Base-by-base conservation (phyloP, 345 rosid genomes). In the Arabidopsis suecica region DNA sequence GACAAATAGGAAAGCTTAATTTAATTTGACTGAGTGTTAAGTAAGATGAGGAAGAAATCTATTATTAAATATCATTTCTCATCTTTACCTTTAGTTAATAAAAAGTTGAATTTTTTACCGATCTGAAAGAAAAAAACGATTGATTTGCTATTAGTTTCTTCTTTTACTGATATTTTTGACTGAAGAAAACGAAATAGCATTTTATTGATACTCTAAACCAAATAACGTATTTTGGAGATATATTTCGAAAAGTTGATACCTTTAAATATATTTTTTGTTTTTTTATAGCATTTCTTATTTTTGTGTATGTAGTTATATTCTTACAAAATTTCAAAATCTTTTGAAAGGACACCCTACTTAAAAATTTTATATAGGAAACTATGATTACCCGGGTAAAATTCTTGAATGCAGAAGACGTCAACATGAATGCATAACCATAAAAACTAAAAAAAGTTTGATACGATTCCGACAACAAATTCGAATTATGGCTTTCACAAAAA, bases 331-430 rank as follows among this genome's bases (percentile, higher is more conserved):
- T 23, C 1, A 51, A 70, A 20, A 2, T 47, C 1, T 23, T 56
- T 56, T 57, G 61, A 66, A 66, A 74, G 38, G 65, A 54, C 74
- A 68, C 6, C 48, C n/a, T 28, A 69, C 58, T 41, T 69, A 22
- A 49, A 4, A 22, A 16, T 16, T 16, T 3, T 22, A 6, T 50
- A 13, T 50, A 30, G 30, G 54, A 51, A 32, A 51, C 11, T 61
- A 69, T 76, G 80, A 69, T 76, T 69, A 63, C 42, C 59, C 58
- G 76, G 61, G 80, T 71, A 12, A 70, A 77, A 64, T 36, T 44
- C 72, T 64, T 38, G 61, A 69, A 64, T 48, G 14, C 54, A 64
- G 5, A 76, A 54, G 50, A 62, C 75, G 64, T 61, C 42, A 68
- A 68, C 68, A 40, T 50, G 18, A 54, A 68, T 32, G 55, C 68